Evolutionary conservation across 257 asterid genomes (phyloP).

Genomic region (Solanum boliviense): DNA sequence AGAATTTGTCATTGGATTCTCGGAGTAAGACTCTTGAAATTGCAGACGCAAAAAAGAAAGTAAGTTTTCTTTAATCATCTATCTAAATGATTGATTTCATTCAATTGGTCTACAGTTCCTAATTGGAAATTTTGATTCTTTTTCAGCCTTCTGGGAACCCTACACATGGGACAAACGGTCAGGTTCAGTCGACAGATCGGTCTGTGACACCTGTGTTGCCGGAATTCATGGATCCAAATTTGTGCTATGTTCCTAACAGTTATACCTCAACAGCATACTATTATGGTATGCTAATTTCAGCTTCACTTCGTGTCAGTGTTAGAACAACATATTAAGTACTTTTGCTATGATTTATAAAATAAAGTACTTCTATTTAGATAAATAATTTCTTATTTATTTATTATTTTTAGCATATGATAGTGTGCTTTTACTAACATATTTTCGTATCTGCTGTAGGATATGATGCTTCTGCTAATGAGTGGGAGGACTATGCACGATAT

Average conservation of each 20-base stretch:
- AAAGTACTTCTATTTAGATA: not conserved
- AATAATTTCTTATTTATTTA: not conserved
- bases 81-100: not conserved
- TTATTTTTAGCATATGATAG: not conserved
- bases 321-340: not conserved
- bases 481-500: constrained; percentile 45
- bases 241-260: constrained; percentile 35
- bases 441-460: constrained; percentile 11
- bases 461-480: constrained; percentile 30
- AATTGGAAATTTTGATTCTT: not conserved
- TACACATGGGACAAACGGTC: constrained; percentile 10
- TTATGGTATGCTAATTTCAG: constrained; percentile 1
- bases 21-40: constrained; percentile 33
- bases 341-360: not conserved
- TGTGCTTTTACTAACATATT: not conserved
- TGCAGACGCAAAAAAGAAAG: constrained; percentile 41
- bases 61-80: not conserved
- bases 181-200: constrained; percentile 26
- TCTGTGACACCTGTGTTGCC: constrained; percentile 34
- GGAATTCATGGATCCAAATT: constrained; percentile 36
- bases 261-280: constrained; percentile 39
- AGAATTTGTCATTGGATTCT: constrained; percentile 49
- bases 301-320: not conserved
- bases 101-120: not conserved
- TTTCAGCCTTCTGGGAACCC: constrained; percentile 32